phyloP scores from a whole-genome alignment of 2,329 filamentous ascomycete genomes.

The Penicillium crustosum region DNA sequence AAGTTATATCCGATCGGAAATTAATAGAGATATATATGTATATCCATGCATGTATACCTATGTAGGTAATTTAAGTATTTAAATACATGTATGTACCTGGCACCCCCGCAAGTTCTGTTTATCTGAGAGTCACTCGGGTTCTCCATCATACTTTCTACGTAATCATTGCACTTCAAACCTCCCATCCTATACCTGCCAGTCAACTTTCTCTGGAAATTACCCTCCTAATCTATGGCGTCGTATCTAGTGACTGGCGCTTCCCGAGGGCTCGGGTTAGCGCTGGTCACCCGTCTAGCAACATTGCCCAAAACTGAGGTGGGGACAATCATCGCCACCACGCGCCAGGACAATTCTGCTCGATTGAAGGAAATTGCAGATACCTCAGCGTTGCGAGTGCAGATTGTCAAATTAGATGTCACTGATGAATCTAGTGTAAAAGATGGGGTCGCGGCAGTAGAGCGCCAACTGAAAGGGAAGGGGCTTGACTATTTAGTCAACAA shows the following conservation, averaged over 20 bases:
- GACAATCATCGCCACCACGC: slow-evolving; percentile 45
- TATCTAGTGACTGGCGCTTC: slow-evolving; percentile 41
- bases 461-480: slow-evolving; percentile 38
- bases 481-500: slow-evolving; percentile 52
- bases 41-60: background rate
- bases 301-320: slow-evolving; percentile 37
- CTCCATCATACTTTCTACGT: background rate
- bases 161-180: background rate
- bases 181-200: no score
- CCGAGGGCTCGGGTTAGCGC: slow-evolving; percentile 40
- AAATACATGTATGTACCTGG: no score
- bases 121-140: no score
- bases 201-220: background rate
- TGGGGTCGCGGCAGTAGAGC: slow-evolving; percentile 37
- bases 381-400: slow-evolving; percentile 37
- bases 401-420: slow-evolving; percentile 43
- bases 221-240: slow-evolving; percentile 30
- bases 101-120: no score
- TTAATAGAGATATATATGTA: background rate
- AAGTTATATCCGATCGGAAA: background rate
- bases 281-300: slow-evolving; percentile 32
- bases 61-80: background rate
- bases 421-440: slow-evolving; percentile 35
- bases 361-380: slow-evolving; percentile 38
- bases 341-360: slow-evolving; percentile 32